Evolutionary conservation across 176 grass and related monocot species (phyloP), one percentile per base, ranked within the genome.

Genomic region (Carex scoparia): DNA sequence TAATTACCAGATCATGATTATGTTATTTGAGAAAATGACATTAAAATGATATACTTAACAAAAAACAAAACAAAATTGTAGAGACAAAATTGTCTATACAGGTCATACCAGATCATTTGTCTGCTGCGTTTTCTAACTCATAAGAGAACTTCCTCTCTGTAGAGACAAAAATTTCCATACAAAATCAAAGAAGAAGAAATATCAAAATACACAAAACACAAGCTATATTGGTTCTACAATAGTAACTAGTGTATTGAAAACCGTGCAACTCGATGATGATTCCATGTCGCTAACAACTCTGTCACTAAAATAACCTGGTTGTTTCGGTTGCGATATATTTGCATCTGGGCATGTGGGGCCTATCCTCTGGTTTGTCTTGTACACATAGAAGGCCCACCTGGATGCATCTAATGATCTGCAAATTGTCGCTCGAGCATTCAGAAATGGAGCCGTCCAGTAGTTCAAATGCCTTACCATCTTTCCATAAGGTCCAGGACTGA

Each of bases 321-420:
- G 87, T 77, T 87, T 84, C 4, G 94, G 94, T 44, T 87, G 84
- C 37, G 88, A 82, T n/a, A 87, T 28, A 58, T 49, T 63, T 7
- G 81, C 51, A 11, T 86, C 65, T 2, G 79, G 89, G 86, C 91
- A 94, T 97, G 67, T 68, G 76, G 28, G 94, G 94, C 57, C 94
- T 89, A 31, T 92, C 90, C 62, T 92, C 85, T 16, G 91, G 62
- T 4, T 87, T 62, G 59, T 97, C 94, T 86, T 97, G 94, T 32
- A 92, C 91, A 69, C 94, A 97, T 49, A 97, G 61, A 53, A 94
- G 88, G n/a, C 88, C 94, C 7, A 97, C 86, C 82, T 97, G 91
- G 46, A 94, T 81, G 79, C 89, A 97, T 65, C 89, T 89, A 61
- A 86, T 69, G 55, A 87, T 90, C 86, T 94, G 82, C 46, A 82